phyloP scores from a whole-genome alignment of 139 green algal species.

The Pycnococcus provasolii region DNA sequence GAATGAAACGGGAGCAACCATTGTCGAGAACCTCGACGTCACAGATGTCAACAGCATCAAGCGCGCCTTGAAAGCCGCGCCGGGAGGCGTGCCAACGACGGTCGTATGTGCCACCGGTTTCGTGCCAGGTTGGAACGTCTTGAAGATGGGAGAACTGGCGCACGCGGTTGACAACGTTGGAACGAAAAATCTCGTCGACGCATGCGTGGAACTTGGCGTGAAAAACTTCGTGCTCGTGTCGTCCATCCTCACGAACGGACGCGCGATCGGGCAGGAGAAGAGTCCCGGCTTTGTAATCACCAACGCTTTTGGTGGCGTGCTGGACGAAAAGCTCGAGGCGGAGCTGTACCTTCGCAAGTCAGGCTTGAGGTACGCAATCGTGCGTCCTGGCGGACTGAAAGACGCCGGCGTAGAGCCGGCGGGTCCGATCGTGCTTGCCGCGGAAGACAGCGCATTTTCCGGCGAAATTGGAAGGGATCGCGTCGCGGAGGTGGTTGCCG shows the following conservation, averaged over 20 bases:
- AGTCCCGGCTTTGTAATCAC: slow-evolving; percentile 31
- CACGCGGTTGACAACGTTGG: slow-evolving; percentile 32
- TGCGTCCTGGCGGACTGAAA: slow-evolving; percentile 34
- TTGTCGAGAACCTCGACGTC: slow-evolving; percentile 11
- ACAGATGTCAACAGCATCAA: background rate
- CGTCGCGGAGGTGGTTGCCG: slow-evolving; percentile 9
- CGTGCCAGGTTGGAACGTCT: slow-evolving; percentile 23
- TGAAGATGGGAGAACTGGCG: slow-evolving; percentile 27
- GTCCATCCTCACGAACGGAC: slow-evolving; percentile 37
- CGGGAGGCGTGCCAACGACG: background rate
- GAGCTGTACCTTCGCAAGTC: slow-evolving; percentile 29
- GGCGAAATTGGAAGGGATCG: slow-evolving; percentile 11
- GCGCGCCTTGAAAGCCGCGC: too few species aligned
- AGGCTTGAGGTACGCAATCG: slow-evolving; percentile 36
- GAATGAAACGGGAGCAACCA: background rate
- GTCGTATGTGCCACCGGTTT: slow-evolving; percentile 29
- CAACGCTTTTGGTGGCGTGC: slow-evolving; percentile 37
- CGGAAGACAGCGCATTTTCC: slow-evolving; percentile 16
- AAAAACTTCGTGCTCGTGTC: slow-evolving; percentile 34
- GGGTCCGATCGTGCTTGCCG: slow-evolving; percentile 17
- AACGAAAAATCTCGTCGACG: slow-evolving; percentile 32
- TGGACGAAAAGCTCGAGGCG: slow-evolving; percentile 30
- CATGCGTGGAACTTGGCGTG: slow-evolving; percentile 19
- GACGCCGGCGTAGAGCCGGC: slow-evolving; percentile 5
- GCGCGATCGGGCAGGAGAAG: slow-evolving; percentile 25